Evolutionary conservation across 305 asterid genomes (phyloP).

Genomic region (Withania somnifera): DNA sequence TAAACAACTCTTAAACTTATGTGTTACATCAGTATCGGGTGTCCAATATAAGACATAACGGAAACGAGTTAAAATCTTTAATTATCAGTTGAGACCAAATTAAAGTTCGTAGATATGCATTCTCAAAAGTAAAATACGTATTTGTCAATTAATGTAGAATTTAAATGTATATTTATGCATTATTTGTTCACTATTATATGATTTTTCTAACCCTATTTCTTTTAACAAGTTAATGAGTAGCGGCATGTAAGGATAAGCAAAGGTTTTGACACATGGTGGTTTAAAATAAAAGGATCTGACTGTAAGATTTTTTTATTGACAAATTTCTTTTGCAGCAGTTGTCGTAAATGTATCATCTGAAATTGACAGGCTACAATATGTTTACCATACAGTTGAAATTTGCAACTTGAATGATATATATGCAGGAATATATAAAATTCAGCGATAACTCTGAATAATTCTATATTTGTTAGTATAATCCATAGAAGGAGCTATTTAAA

Average conservation of each 20-base stretch:
- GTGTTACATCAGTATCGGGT: no score
- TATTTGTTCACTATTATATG: not conserved
- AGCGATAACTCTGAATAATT: not conserved
- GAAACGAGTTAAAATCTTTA: no score
- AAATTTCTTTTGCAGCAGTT: not conserved
- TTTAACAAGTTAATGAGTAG: not conserved
- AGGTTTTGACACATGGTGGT: not conserved
- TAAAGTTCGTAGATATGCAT: no score
- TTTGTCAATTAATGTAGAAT: no score
- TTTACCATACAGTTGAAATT: not conserved
- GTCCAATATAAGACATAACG: no score
- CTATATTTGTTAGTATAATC: not conserved
- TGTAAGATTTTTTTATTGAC: not conserved
- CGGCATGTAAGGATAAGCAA: not conserved
- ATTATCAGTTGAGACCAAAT: no score
- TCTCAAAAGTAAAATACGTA: no score
- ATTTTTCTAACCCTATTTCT: not conserved
- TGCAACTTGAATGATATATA: not conserved
- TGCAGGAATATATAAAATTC: not conserved
- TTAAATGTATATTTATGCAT: no score
- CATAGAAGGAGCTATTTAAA: not conserved
- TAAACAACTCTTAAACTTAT: no score
- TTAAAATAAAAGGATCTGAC: not conserved
- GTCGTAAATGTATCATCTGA: not conserved
- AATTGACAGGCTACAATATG: not conserved